Conservation (phyloP, 2,329 filamentous ascomycete genomes). For the Curvularia spicifera region DNA sequence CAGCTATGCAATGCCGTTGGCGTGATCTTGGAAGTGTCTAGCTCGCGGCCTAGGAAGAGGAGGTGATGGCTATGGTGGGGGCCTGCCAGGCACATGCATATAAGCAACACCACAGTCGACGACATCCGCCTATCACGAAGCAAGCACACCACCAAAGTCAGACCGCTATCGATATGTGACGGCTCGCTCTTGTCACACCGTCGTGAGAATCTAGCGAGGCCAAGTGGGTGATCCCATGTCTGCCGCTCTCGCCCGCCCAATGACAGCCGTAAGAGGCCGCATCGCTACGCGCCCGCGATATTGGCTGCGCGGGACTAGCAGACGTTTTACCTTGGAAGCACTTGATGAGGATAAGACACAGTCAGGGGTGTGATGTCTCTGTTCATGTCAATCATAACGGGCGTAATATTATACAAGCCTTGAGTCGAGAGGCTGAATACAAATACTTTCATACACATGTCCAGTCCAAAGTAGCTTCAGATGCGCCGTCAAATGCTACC, state of each 20-base stretch:
- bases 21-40: conserved; percentile 9
- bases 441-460: conserved; percentile 31
- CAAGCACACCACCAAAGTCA: conserved; percentile 23
- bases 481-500: conserved; percentile 42
- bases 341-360: not conserved
- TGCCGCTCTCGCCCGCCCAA: conserved; percentile 31
- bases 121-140: conserved; percentile 16
- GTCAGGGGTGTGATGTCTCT: not conserved
- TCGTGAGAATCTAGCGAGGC: conserved; percentile 24
- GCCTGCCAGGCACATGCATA: conserved; percentile 26
- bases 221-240: conserved; percentile 37
- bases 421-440: conserved; percentile 45
- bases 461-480: conserved; percentile 15
- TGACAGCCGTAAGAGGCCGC: conserved; percentile 23
- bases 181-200: conserved; percentile 30
- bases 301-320: conserved; percentile 17
- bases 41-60: not conserved
- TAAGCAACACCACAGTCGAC: conserved; percentile 21
- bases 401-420: conserved; percentile 36
- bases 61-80: conserved; percentile 2
- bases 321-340: not conserved
- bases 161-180: conserved; percentile 21
- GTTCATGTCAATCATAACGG: conserved; percentile 5
- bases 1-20: conserved; percentile 10
- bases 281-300: conserved; percentile 37